Conservation (phyloP, 1,139 yeast genomes). For the Kodamaea suecica region DNA sequence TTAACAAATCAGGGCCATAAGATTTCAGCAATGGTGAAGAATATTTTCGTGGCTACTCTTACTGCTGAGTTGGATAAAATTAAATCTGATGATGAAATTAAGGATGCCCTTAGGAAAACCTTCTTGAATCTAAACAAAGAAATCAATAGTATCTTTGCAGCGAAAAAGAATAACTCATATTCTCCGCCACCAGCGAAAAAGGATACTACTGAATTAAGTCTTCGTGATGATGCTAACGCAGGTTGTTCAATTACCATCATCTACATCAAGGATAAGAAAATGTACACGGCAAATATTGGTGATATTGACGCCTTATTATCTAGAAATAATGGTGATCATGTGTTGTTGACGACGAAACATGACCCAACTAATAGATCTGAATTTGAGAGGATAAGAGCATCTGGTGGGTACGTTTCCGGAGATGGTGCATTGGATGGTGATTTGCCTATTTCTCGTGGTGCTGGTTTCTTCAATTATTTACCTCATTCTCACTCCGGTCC, state of each 20-base stretch:
- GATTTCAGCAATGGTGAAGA: constrained; percentile 73
- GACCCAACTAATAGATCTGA: constrained; percentile 80
- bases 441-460: constrained; percentile 82
- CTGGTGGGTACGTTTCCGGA: constrained; percentile 88
- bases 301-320: constrained; percentile 83
- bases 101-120: constrained; percentile 73
- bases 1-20: constrained; percentile 58
- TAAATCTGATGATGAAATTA: constrained; percentile 43
- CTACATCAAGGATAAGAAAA: constrained; percentile 65
- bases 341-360: constrained; percentile 71
- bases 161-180: constrained; percentile 31
- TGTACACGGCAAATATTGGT: constrained; percentile 88
- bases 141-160: constrained; percentile 47
- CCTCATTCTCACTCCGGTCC: constrained; percentile 94
- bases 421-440: constrained; percentile 85
- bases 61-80: constrained; percentile 59
- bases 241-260: constrained; percentile 86
- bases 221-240: constrained; percentile 66
- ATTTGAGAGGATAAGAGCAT: constrained; percentile 81
- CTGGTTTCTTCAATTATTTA: constrained; percentile 80
- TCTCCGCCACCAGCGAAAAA: constrained; percentile 21
- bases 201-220: constrained; percentile 44
- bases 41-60: constrained; percentile 60
- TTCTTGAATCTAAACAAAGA: constrained; percentile 80
- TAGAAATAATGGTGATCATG: constrained; percentile 75